Percentiles rank a stretch among this genome's conserved stretches.
Conservation (phyloP, 495 filamentous ascomycete species). For the Endocarpon pusillum region DNA sequence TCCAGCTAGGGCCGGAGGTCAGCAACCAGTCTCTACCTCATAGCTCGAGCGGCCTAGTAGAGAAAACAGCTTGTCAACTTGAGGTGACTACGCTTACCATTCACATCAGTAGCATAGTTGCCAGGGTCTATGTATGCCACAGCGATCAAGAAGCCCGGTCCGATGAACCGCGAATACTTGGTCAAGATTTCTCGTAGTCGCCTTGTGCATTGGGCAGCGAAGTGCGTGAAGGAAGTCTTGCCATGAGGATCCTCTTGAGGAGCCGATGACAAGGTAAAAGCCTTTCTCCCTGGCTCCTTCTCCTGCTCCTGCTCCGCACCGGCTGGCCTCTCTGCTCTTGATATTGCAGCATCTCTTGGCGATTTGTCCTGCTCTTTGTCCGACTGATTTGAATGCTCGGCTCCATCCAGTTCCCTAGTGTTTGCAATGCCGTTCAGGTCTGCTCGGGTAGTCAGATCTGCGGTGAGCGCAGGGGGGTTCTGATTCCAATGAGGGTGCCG, state of each 20-base stretch:
- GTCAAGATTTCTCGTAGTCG: constrained; percentile 18
- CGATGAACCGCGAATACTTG: constrained; percentile 62
- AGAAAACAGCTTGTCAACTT: too few species aligned
- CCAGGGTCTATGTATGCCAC: constrained; percentile 72
- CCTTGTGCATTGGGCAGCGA: not conserved
- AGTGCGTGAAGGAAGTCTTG: not conserved
- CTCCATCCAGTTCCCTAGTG: not conserved
- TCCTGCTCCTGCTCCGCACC: not conserved
- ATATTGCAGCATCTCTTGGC: too few species aligned
- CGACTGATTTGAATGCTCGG: too few species aligned
- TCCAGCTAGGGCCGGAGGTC: too few species aligned
- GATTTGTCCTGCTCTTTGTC: too few species aligned
- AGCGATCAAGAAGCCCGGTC: constrained; percentile 71
- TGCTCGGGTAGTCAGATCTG: constrained; percentile 42
- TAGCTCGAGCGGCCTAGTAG: too few species aligned
- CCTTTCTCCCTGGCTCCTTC: not conserved
- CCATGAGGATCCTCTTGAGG: not conserved
- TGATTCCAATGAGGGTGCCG: constrained; percentile 42
- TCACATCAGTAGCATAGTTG: constrained; percentile 75
- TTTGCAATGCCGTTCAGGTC: constrained; percentile 41
- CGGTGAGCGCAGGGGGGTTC: constrained; percentile 35
- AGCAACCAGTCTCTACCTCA: too few species aligned
- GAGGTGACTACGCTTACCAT: too few species aligned
- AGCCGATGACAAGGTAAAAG: not conserved
- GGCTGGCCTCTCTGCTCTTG: too few species aligned